Conservation (phyloP, 371 early-diverging fungal genomes). For the Massospora cicadina region DNA sequence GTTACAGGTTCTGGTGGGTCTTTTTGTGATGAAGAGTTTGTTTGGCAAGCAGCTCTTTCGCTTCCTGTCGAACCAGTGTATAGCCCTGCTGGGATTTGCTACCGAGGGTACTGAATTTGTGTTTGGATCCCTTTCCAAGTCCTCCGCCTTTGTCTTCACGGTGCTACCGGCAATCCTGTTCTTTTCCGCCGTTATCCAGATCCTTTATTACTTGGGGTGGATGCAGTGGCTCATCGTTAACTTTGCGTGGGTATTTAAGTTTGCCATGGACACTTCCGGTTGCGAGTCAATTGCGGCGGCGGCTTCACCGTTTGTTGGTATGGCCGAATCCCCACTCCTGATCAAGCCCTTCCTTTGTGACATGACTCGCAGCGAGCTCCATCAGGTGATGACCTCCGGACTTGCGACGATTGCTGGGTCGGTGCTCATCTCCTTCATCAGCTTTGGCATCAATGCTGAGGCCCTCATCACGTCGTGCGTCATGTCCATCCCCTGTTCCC, state of each 20-base stretch:
- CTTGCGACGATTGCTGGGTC: slow-evolving; percentile 85
- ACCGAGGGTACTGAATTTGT: slow-evolving; percentile 45
- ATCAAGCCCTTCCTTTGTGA: slow-evolving; percentile 62
- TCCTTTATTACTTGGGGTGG: slow-evolving; percentile 65
- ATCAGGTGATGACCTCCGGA: slow-evolving; percentile 75
- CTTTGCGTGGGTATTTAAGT: slow-evolving; percentile 45
- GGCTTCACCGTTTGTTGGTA: slow-evolving; percentile 33
- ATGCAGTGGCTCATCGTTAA: slow-evolving; percentile 63
- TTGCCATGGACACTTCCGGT: slow-evolving; percentile 37
- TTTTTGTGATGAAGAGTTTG: slow-evolving; percentile 55
- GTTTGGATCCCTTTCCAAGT: slow-evolving; percentile 30
- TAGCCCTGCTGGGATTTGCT: slow-evolving; percentile 46
- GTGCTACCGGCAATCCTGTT: slow-evolving; percentile 74
- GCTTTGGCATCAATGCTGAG: slow-evolving; percentile 42
- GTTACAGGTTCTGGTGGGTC: slow-evolving; percentile 59
- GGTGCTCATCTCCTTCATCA: slow-evolving; percentile 55
- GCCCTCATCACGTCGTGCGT: slow-evolving; percentile 63
- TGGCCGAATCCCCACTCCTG: slow-evolving; percentile 37
- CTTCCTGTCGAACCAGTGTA: slow-evolving; percentile 47
- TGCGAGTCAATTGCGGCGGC: slow-evolving; percentile 43
- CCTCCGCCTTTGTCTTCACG: slow-evolving; percentile 36
- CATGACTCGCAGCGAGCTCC: slow-evolving; percentile 74
- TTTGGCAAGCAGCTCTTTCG: slow-evolving; percentile 58
- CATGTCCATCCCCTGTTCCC: slow-evolving; percentile 85
- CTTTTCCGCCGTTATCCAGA: slow-evolving; percentile 71